phyloP scores from a whole-genome alignment of 768 basidiomycete genomes.

The Pleurotus ostreatus region DNA sequence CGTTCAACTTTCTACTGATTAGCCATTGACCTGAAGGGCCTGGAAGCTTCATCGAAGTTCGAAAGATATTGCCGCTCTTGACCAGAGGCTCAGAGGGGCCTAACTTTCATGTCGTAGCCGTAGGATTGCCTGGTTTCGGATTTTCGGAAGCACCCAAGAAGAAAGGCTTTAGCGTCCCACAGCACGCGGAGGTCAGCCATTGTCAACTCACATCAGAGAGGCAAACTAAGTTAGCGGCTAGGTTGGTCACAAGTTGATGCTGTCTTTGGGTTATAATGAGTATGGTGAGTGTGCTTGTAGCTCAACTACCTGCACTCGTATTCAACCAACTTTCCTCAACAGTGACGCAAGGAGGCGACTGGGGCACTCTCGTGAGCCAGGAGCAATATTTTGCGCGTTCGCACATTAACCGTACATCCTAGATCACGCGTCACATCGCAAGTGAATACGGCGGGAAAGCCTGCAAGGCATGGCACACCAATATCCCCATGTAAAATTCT shows the following conservation, averaged over 20 bases:
- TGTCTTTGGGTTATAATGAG: slow-evolving; percentile 40
- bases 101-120: slow-evolving; percentile 58
- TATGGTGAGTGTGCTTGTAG: slow-evolving; percentile 29
- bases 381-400: background rate
- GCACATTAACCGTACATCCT: background rate
- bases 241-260: slow-evolving; percentile 46
- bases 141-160: slow-evolving; percentile 56
- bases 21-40: slow-evolving; percentile 46
- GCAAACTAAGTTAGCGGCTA: slow-evolving; percentile 11
- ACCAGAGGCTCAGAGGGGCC: slow-evolving; percentile 38
- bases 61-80: slow-evolving; percentile 54
- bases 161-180: slow-evolving; percentile 41
- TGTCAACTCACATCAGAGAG: background rate
- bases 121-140: slow-evolving; percentile 59
- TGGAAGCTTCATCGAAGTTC: slow-evolving; percentile 54
- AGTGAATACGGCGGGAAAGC: slow-evolving; percentile 29
- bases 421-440: slow-evolving; percentile 27
- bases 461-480: slow-evolving; percentile 51
- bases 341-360: slow-evolving; percentile 41
- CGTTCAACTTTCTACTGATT: background rate
- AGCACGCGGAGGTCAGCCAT: slow-evolving; percentile 42
- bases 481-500: slow-evolving; percentile 33
- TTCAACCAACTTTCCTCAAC: background rate
- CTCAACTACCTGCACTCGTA: background rate
- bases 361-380: slow-evolving; percentile 15